These are phyloP conservation scores for Saxophila tyrrhenica DNA, from an alignment of 495 filamentous ascomycete genomes.

Conservation along the genomic window DNA sequence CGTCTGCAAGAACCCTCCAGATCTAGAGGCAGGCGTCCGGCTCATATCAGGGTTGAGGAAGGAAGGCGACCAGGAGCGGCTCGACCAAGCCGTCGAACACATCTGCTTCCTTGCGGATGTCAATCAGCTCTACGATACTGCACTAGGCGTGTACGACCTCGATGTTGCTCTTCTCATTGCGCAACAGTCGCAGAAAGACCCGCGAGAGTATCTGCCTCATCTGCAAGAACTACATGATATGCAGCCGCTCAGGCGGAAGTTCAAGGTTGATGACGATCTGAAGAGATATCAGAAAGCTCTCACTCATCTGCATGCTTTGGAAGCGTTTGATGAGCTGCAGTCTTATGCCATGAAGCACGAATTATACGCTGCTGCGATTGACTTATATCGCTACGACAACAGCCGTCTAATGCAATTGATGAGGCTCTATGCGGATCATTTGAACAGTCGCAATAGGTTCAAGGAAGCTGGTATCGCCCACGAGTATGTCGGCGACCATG, in stretches of 20 bases:
- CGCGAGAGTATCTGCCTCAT: slow-evolving; percentile 90
- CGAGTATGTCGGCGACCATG: slow-evolving; percentile 67
- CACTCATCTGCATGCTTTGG: slow-evolving; percentile 54
- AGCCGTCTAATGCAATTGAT: slow-evolving; percentile 51
- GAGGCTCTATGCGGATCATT: slow-evolving; percentile 63
- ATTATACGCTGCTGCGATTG: slow-evolving; percentile 66
- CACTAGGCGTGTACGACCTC: slow-evolving; percentile 81
- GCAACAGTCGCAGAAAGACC: slow-evolving; percentile 92
- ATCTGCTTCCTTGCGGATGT: slow-evolving; percentile 95
- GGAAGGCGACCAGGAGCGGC: slow-evolving; percentile 39
- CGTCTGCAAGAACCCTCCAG: slow-evolving; percentile 83
- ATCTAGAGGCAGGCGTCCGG: slow-evolving; percentile 72
- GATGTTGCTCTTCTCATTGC: slow-evolving; percentile 83
- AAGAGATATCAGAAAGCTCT: slow-evolving; percentile 66
- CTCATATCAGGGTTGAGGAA: slow-evolving; percentile 62
- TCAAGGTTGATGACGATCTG: slow-evolving; percentile 81
- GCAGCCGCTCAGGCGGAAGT: slow-evolving; percentile 54
- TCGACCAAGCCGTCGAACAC: slow-evolving; percentile 80
- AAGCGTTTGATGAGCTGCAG: slow-evolving; percentile 61
- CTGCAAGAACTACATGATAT: slow-evolving; percentile 73
- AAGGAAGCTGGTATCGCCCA: slow-evolving; percentile 80
- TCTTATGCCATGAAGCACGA: slow-evolving; percentile 65
- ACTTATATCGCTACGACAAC: slow-evolving; percentile 71
- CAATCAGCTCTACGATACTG: slow-evolving; percentile 82
- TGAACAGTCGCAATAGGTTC: slow-evolving; percentile 61